phyloP scores from a whole-genome alignment of 352 stramenopile species.

The Pythium volutum region DNA sequence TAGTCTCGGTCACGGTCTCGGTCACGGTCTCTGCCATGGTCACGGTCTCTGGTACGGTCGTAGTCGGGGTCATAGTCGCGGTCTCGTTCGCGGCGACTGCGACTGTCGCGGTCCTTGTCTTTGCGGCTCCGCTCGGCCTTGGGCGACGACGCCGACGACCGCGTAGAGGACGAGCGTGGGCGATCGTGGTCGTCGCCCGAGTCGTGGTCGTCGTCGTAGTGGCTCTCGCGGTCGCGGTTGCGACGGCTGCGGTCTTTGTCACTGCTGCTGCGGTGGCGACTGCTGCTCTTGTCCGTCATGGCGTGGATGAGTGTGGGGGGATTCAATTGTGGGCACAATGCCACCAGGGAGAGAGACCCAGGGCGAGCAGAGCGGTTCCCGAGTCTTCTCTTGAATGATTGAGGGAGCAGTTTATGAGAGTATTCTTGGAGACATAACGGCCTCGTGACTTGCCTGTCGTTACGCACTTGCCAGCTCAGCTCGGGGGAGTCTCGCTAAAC shows the following conservation, averaged over 20 bases:
- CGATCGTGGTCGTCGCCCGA: neutral
- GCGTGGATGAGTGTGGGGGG: neutral
- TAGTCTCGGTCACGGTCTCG: conserved; percentile 22
- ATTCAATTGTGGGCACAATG: conserved; percentile 6
- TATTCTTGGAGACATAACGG: conserved; percentile 10
- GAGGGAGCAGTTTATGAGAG: too few relatives aligned
- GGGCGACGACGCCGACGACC: conserved; percentile 1
- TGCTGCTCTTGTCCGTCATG: conserved; percentile 26
- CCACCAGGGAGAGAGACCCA: neutral
- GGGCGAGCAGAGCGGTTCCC: neutral
- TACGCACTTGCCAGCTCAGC: neutral
- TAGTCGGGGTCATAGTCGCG: conserved; percentile 28
- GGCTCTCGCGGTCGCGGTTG: conserved; percentile 20
- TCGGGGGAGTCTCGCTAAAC: too few relatives aligned
- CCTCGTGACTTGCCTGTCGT: neutral
- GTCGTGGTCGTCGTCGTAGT: conserved; percentile 20
- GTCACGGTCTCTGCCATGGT: conserved; percentile 27
- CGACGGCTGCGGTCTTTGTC: conserved; percentile 18
- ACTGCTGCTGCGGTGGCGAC: conserved; percentile 7
- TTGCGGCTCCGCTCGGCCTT: conserved; percentile 18
- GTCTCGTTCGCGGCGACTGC: conserved; percentile 9
- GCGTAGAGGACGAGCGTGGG: conserved; percentile 1
- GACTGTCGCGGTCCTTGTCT: conserved; percentile 33
- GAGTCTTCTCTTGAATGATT: too few relatives aligned
- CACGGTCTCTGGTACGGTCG: conserved; percentile 24